Evolutionary conservation across 257 asterid species (phyloP).

Genomic region (Solanum appendiculatum): DNA sequence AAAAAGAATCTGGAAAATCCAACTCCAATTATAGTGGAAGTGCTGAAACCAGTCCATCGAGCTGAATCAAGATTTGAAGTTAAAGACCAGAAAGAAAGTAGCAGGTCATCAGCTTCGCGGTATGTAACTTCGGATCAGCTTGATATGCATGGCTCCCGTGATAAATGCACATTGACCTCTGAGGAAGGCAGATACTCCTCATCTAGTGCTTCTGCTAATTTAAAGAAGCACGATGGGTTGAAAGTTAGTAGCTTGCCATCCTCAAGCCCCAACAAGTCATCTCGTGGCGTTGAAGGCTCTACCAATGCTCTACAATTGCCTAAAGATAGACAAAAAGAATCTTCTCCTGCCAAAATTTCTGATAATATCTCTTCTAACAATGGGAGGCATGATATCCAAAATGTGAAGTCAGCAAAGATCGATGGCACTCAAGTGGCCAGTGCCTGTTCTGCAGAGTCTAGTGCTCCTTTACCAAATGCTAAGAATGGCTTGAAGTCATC

Average conservation of each 20-base stretch:
- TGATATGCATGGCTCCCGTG: background rate
- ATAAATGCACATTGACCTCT: constrained; percentile 1
- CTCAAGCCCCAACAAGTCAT: constrained; percentile 7
- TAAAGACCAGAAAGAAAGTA: constrained; percentile 15
- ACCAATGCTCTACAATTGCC: constrained; percentile 10
- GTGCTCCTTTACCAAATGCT: constrained; percentile 11
- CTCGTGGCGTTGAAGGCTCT: constrained; percentile 11
- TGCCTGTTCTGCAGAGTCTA: constrained; percentile 17
- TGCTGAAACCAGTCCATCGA: constrained; percentile 15
- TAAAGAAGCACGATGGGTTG: constrained; percentile 6
- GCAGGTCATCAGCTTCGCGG: constrained; percentile 12
- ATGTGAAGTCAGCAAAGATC: constrained; percentile 18
- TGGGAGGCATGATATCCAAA: constrained; percentile 12
- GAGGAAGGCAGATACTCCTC: constrained; percentile 15
- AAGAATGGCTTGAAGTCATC: constrained; percentile 24
- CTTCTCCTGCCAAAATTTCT: constrained; percentile 18
- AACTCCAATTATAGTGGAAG: constrained; percentile 3
- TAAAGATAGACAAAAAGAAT: constrained; percentile 17
- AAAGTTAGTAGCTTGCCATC: constrained; percentile 17
- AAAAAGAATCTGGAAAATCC: constrained; percentile 15
- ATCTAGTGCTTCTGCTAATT: background rate
- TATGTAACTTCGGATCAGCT: constrained; percentile 7
- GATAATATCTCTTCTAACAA: constrained; percentile 17
- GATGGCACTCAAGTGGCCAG: constrained; percentile 7
- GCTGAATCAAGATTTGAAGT: constrained; percentile 10